These are phyloP conservation scores for Cenchrus fungigraminus DNA, from an alignment of 176 grass and related monocot genomes.

Conservation along the genomic window DNA sequence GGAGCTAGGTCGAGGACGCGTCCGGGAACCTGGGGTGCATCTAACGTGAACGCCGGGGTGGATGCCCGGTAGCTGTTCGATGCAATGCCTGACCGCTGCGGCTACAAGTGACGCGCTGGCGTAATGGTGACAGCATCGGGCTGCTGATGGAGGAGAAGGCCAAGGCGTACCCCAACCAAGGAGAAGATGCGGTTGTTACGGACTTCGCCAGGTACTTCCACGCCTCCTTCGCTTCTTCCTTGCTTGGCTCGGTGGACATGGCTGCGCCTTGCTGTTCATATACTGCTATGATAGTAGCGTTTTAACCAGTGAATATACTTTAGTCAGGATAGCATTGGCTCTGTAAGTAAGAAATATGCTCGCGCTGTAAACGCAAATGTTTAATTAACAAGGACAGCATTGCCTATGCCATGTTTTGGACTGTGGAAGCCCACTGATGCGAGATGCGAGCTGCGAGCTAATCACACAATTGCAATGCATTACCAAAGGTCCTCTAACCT, in stretches of 20 bases:
- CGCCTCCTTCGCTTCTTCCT: background rate
- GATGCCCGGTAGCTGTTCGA: background rate
- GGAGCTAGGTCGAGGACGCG: background rate
- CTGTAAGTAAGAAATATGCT: background rate
- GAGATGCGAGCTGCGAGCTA: background rate
- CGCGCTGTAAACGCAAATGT: background rate
- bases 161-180: background rate
- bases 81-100: background rate
- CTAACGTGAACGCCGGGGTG: background rate
- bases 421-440: background rate
- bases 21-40: no score
- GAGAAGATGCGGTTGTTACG: background rate
- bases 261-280: no score
- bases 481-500: background rate
- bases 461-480: background rate
- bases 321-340: background rate
- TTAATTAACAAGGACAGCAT: background rate
- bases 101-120: background rate
- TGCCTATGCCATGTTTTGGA: background rate
- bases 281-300: no score
- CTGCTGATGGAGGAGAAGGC: no score
- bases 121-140: background rate
- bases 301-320: no score
- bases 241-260: background rate
- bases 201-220: conserved; percentile 21